phyloP scores from a whole-genome alignment of 1,284 basidiomycete species.

The Cryptococcus sp. region DNA sequence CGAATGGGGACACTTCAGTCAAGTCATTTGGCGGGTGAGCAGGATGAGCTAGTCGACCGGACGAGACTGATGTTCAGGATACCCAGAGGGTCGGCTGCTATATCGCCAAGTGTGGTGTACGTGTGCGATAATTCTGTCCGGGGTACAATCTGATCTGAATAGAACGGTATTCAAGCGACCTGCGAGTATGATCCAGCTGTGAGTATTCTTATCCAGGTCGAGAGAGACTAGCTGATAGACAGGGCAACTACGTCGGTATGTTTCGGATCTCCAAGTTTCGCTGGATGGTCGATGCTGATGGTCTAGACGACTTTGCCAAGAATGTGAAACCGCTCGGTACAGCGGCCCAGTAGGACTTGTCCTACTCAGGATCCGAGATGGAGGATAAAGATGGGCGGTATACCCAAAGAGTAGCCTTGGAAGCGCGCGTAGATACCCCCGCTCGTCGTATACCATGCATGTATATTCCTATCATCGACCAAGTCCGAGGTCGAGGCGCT shows the following conservation, averaged over 20 bases:
- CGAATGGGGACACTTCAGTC: background rate
- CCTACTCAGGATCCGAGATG: too few relatives aligned
- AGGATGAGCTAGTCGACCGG: background rate
- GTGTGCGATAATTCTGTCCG: background rate
- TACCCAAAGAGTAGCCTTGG: too few relatives aligned
- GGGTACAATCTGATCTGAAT: background rate
- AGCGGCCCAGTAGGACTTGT: too few relatives aligned
- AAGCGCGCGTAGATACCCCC: too few relatives aligned
- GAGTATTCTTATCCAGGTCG: background rate
- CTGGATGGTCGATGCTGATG: background rate
- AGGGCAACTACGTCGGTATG: background rate
- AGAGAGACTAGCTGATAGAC: background rate
- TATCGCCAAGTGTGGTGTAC: background rate
- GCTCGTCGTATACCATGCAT: too few relatives aligned
- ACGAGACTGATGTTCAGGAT: background rate
- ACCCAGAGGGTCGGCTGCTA: background rate
- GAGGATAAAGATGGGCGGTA: too few relatives aligned
- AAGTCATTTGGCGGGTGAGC: background rate
- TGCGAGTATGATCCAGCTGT: background rate
- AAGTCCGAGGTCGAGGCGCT: too few relatives aligned
- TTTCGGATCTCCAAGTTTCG: background rate
- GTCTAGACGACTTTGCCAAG: background rate
- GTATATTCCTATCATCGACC: too few relatives aligned
- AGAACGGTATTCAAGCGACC: background rate
- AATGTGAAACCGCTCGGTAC: background rate